These are phyloP conservation scores for Epichloe hybrida DNA, from an alignment of 2,329 filamentous ascomycete genomes.

Conservation along the genomic window DNA sequence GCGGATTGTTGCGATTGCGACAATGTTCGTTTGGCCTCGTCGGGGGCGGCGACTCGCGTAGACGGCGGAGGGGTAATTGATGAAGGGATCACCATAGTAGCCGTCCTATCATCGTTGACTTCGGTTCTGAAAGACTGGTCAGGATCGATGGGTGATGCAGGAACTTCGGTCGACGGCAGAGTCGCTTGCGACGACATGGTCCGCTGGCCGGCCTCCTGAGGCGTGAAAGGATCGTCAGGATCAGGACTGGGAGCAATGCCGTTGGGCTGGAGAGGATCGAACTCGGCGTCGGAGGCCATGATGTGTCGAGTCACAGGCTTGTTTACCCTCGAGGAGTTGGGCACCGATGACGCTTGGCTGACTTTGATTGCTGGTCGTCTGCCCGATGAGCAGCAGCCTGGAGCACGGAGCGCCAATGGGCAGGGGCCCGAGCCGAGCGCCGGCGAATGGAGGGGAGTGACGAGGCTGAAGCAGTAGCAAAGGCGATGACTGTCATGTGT, in stretches of 20 bases:
- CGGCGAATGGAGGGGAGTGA: not conserved
- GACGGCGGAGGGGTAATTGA: conserved; percentile 45
- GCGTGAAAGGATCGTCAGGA: conserved; percentile 16
- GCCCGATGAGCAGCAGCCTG: not conserved
- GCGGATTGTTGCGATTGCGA: conserved; percentile 32
- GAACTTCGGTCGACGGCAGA: conserved; percentile 43
- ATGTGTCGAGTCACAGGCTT: not conserved
- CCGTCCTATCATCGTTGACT: conserved; percentile 30
- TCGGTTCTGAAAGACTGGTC: conserved; percentile 37
- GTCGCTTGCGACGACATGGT: conserved; percentile 35
- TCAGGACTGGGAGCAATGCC: conserved; percentile 21
- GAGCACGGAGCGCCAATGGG: not conserved
- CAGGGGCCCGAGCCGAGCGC: not conserved
- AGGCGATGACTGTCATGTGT: too few species aligned
- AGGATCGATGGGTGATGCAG: conserved; percentile 38
- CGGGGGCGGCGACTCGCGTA: conserved; percentile 30
- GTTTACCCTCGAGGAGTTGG: not conserved
- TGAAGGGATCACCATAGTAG: conserved; percentile 38
- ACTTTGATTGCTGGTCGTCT: not conserved
- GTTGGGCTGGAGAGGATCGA: conserved; percentile 19
- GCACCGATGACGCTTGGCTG: not conserved
- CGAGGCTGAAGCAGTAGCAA: not conserved
- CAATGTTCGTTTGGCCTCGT: conserved; percentile 15
- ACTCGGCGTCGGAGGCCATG: conserved; percentile 25
- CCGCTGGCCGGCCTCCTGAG: conserved; percentile 15